These are phyloP conservation scores for Monilinia fructigena DNA, from an alignment of 2,329 filamentous ascomycete species.

Conservation along the genomic window DNA sequence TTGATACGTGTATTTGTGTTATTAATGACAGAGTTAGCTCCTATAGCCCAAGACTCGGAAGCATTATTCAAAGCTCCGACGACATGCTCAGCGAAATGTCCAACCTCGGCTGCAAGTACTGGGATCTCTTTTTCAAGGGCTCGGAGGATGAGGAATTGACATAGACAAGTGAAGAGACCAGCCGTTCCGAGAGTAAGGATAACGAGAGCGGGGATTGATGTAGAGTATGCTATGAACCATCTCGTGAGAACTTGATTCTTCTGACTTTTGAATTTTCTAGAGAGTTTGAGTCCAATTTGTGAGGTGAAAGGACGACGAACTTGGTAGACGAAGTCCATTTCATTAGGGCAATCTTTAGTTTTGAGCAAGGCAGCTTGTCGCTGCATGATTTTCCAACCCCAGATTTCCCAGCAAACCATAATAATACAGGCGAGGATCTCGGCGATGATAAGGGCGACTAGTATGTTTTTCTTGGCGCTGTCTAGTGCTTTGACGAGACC, in stretches of 20 bases:
- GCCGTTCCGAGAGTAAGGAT: constrained; percentile 65
- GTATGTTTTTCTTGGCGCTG: constrained; percentile 70
- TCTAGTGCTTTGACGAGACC: constrained; percentile 64
- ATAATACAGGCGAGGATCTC: constrained; percentile 73
- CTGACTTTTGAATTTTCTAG: constrained; percentile 60
- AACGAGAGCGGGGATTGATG: constrained; percentile 66
- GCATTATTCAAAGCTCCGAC: constrained; percentile 61
- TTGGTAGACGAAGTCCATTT: constrained; percentile 87
- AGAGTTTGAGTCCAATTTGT: constrained; percentile 66
- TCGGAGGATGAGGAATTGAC: constrained; percentile 64
- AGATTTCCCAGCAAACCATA: constrained; percentile 79
- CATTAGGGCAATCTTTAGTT: constrained; percentile 63
- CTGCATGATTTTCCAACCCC: constrained; percentile 71
- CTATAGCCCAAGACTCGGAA: constrained; percentile 61
- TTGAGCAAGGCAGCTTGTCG: constrained; percentile 66
- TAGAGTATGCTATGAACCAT: constrained; percentile 69
- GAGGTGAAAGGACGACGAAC: constrained; percentile 77
- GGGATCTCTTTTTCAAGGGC: constrained; percentile 64
- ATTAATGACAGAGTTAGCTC: constrained; percentile 60
- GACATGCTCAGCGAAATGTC: constrained; percentile 64
- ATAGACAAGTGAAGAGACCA: constrained; percentile 64
- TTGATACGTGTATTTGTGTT: constrained; percentile 72
- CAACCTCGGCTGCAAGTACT: constrained; percentile 61
- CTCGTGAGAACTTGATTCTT: constrained; percentile 61
- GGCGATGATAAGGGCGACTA: constrained; percentile 68